phyloP scores from a whole-genome alignment of 306 rosid genomes.

The Lathyrus tuberosus region DNA sequence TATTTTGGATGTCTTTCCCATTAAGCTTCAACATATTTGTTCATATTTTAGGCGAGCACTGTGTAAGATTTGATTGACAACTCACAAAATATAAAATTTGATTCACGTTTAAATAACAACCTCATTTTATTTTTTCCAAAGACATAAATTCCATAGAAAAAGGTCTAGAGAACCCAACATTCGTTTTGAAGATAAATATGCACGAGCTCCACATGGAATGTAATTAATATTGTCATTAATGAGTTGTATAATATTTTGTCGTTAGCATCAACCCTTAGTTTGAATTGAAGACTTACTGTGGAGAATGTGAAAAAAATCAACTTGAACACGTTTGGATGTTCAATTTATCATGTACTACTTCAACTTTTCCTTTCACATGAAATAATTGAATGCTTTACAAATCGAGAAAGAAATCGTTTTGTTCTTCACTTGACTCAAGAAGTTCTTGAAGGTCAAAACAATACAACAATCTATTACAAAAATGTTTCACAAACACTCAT shows the following conservation, averaged over 20 bases:
- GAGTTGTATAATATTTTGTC: background rate
- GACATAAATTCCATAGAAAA: background rate
- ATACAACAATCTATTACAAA: too few species aligned
- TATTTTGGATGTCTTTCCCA: too few species aligned
- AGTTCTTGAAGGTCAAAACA: too few species aligned
- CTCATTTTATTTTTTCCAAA: background rate
- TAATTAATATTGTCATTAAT: background rate
- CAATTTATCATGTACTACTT: too few species aligned
- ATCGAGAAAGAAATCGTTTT: too few species aligned
- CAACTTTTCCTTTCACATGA: too few species aligned
- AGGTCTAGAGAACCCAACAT: conserved; percentile 1
- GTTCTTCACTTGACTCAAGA: too few species aligned
- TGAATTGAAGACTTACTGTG: background rate
- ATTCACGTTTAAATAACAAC: background rate
- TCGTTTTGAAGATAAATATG: background rate
- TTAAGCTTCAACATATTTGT: background rate
- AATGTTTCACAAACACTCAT: too few species aligned
- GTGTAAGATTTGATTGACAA: background rate
- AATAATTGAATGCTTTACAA: too few species aligned
- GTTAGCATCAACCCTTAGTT: background rate
- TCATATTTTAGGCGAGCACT: background rate
- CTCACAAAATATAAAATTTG: background rate
- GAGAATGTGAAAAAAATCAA: background rate
- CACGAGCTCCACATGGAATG: background rate
- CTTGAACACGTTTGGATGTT: background rate